phyloP scores from a whole-genome alignment of 768 basidiomycete species.

The Suillus plorans region DNA sequence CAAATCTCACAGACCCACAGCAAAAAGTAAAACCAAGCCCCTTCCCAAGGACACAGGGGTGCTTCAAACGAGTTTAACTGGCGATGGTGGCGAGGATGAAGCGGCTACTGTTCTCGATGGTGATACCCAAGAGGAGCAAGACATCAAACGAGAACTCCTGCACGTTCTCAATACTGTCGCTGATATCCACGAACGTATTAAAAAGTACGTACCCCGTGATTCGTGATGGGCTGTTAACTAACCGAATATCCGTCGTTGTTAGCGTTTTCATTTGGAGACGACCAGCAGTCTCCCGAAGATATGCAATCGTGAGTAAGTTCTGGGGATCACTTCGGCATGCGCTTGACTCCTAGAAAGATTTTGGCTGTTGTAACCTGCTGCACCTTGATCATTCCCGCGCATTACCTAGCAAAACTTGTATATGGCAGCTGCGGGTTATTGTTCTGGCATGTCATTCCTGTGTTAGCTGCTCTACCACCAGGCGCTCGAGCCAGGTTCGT shows the following conservation, averaged over 20 bases:
- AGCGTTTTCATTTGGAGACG: slow-evolving; percentile 73
- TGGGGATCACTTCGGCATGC: slow-evolving; percentile 2
- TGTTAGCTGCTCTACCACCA: slow-evolving; percentile 51
- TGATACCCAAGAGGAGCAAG: slow-evolving; percentile 38
- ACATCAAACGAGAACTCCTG: slow-evolving; percentile 43
- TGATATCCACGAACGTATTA: slow-evolving; percentile 62
- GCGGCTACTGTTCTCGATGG: slow-evolving; percentile 31
- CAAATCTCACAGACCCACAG: slow-evolving; percentile 39
- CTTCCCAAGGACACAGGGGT: slow-evolving; percentile 12
- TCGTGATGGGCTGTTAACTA: slow-evolving; percentile 4
- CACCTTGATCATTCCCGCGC: slow-evolving; percentile 45
- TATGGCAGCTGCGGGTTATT: slow-evolving; percentile 48
- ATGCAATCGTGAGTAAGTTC: slow-evolving; percentile 41
- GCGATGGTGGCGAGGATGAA: slow-evolving; percentile 11
- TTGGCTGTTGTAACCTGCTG: slow-evolving; percentile 39
- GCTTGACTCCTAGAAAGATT: slow-evolving; percentile 26
- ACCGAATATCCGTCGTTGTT: neutral
- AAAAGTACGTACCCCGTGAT: slow-evolving; percentile 46
- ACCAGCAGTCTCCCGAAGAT: slow-evolving; percentile 48
- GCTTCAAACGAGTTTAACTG: slow-evolving; percentile 4
- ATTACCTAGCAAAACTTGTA: slow-evolving; percentile 46
- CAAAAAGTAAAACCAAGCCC: slow-evolving; percentile 33
- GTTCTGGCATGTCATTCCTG: slow-evolving; percentile 65
- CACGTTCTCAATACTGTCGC: slow-evolving; percentile 46
- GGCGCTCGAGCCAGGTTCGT: slow-evolving; percentile 47